Conservation (phyloP, 768 basidiomycete species). For the Lactarius quietus region DNA sequence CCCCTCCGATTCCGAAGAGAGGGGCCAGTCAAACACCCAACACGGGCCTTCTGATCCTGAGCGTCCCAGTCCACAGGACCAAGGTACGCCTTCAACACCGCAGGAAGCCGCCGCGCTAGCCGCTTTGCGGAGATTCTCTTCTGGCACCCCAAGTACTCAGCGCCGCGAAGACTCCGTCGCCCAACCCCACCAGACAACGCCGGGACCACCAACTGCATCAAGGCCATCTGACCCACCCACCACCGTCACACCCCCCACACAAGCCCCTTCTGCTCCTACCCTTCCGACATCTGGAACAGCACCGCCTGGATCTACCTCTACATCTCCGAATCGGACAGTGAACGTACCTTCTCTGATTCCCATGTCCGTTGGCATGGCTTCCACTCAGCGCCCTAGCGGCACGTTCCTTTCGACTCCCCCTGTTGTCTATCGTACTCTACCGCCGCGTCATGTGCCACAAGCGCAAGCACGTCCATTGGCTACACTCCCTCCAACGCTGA, state of each 20-base stretch:
- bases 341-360: constrained; percentile 39
- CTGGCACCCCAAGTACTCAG: not conserved
- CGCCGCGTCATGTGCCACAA: constrained; percentile 5
- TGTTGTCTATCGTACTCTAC: constrained; percentile 19
- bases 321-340: constrained; percentile 21
- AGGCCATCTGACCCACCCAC: constrained; percentile 1
- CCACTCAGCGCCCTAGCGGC: constrained; percentile 14
- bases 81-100: constrained; percentile 33
- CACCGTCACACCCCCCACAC: not conserved
- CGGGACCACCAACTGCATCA: constrained; percentile 17
- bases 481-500: constrained; percentile 45
- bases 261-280: constrained; percentile 6
- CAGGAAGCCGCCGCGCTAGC: constrained; percentile 63
- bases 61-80: constrained; percentile 6
- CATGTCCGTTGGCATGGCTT: constrained; percentile 35
- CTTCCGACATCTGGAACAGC: constrained; percentile 7
- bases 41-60: not conserved
- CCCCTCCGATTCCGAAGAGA: not conserved
- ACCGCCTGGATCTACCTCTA: constrained; percentile 19
- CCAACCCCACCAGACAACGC: constrained; percentile 8
- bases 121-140: constrained; percentile 51
- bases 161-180: not conserved
- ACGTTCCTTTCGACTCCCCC: constrained; percentile 15
- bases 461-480: constrained; percentile 27
- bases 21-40: constrained; percentile 1